Conservation (phyloP, 2,329 filamentous ascomycete genomes). For the Capronia coronata region DNA sequence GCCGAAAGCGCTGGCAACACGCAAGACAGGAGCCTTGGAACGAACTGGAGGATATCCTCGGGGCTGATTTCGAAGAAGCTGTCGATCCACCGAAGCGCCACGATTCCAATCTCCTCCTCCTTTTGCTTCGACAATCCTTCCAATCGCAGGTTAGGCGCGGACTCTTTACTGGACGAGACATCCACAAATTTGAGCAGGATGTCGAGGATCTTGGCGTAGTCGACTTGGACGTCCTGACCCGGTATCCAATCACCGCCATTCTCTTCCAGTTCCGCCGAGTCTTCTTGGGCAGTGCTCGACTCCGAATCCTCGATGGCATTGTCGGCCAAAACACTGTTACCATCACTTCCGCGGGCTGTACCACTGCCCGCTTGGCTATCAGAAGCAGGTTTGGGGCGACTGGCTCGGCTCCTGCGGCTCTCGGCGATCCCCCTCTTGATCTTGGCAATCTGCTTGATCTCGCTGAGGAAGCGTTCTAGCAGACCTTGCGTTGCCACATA, state of each 20-base stretch:
- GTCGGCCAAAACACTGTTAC: conserved; percentile 20
- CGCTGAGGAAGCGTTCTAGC: conserved; percentile 80
- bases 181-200: conserved; percentile 87
- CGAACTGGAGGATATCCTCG: conserved; percentile 91
- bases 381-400: conserved; percentile 15
- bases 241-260: conserved; percentile 93
- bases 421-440: conserved; percentile 90
- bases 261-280: conserved; percentile 52
- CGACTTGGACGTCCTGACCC: conserved; percentile 91
- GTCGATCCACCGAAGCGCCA: conserved; percentile 90
- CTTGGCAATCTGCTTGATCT: conserved; percentile 89
- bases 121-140: conserved; percentile 48
- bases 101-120: conserved; percentile 76
- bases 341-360: conserved; percentile 19
- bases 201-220: conserved; percentile 83
- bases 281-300: conserved; percentile 48
- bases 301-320: conserved; percentile 35
- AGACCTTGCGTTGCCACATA: conserved; percentile 84
- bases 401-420: conserved; percentile 63
- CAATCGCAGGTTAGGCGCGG: conserved; percentile 19
- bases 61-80: conserved; percentile 95
- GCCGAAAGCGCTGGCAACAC: conserved; percentile 92
- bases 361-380: conserved; percentile 31
- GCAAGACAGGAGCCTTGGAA: conserved; percentile 83
- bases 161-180: conserved; percentile 26